Conservation (phyloP, 768 basidiomycete genomes). For the Leucosporidium yakuticum region DNA sequence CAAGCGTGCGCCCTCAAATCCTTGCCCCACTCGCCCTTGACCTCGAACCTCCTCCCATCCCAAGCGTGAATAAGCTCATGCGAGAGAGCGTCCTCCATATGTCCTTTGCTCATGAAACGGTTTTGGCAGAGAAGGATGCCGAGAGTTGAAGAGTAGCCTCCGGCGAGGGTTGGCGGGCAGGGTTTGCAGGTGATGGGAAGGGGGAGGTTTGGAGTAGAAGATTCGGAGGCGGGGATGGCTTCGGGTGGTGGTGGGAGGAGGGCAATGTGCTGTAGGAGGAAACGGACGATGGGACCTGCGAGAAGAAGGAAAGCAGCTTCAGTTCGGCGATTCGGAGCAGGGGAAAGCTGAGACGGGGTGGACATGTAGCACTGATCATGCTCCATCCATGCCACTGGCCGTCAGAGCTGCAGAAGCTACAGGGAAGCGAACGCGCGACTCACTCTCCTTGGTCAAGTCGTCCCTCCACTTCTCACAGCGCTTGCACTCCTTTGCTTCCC, state of each 20-base stretch:
- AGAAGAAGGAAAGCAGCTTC: not conserved
- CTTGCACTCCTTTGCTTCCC: slow-evolving; percentile 24
- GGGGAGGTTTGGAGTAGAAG: slow-evolving; percentile 51
- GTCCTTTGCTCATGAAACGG: slow-evolving; percentile 67
- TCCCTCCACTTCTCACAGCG: slow-evolving; percentile 65
- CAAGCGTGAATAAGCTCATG: slow-evolving; percentile 95
- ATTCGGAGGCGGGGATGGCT: slow-evolving; percentile 51
- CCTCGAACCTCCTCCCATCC: slow-evolving; percentile 78
- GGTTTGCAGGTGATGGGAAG: slow-evolving; percentile 76
- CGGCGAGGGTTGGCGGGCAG: slow-evolving; percentile 65
- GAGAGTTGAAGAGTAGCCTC: slow-evolving; percentile 74
- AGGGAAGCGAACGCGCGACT: slow-evolving; percentile 39
- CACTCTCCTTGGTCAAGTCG: slow-evolving; percentile 64
- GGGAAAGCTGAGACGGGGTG: not conserved
- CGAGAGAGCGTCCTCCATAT: slow-evolving; percentile 86
- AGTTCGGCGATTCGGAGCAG: not conserved
- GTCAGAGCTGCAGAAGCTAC: not conserved
- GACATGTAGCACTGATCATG: not conserved
- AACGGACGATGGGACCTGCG: slow-evolving; percentile 74
- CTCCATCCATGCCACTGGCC: not conserved
- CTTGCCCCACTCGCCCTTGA: slow-evolving; percentile 70
- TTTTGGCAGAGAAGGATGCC: slow-evolving; percentile 81
- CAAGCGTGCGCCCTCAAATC: slow-evolving; percentile 93
- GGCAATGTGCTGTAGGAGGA: slow-evolving; percentile 86
- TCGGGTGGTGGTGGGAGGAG: slow-evolving; percentile 44